Evolutionary conservation across 2,329 filamentous ascomycete genomes (phyloP), one percentile per base, ranked within the genome.

Genomic region (Aspergillus ochraceoroseus): DNA sequence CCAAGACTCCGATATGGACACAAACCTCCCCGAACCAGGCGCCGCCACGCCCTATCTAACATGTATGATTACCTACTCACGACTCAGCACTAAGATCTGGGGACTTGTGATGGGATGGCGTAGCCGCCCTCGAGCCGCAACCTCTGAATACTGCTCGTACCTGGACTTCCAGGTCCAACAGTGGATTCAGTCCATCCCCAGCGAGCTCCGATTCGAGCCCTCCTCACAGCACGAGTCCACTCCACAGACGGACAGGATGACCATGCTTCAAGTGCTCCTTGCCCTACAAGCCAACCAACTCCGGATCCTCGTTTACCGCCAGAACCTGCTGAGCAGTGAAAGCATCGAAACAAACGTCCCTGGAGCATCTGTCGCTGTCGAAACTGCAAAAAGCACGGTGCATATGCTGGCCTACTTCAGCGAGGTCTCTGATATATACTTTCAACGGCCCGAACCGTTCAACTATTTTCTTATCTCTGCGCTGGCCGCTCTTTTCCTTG

Each of bases 1-100:
- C 3, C 61, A 70, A 7, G 71, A 75, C 38, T 63, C 65, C 0
- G 72, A 74, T 33, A 70, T 75, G 43, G 72, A 75, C 34, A 68
- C 70, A 0, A 65, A 68, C 25, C 48, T 75, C 1, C 70, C 70
- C 0, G 65, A 73, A 36, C 68, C 68, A 0, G 70, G 52, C 2
- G 51, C 60, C 9, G 53, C 59, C 9, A 58, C 58, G 2, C 58
- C 65, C 0, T 73, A 73, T 28, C 52, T 74, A 0, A 65, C 65
- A 2, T 73, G 70, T 32, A 70, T 74, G 69, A 67, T 74, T 1
- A 65, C 64, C 0, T 73, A 74, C 26, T 68, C 69, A 0, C 62
- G 68, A 0, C 57, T 74, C 0, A 70, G 68, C 33, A 68, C 70
- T 2, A 70, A 68, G 33, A 63, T 74, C 4, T 72, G 70, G 71